A percentile compares a stretch with the other conserved stretches of the same genome.
Conservation (phyloP, 441 rosid species). For the Adansonia rubrostipa region DNA sequence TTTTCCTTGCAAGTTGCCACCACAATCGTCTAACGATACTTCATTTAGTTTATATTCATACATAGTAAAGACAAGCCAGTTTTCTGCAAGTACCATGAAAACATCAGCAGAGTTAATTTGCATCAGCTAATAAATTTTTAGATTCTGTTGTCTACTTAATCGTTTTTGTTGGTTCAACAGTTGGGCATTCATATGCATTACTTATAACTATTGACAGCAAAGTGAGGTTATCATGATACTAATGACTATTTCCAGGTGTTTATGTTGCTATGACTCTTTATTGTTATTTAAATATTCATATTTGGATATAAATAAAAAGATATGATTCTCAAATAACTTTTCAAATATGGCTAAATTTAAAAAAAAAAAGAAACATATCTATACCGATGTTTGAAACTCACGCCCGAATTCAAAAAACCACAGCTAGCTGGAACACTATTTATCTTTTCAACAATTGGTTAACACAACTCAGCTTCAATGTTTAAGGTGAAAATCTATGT, state of each 20-base stretch:
- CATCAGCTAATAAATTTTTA: background rate
- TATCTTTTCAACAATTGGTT: background rate
- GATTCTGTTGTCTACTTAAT: background rate
- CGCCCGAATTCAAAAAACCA: too few species aligned
- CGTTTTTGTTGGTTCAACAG: background rate
- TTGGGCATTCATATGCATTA: background rate
- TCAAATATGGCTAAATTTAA: too few species aligned
- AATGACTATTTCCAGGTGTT: background rate
- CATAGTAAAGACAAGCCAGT: background rate
- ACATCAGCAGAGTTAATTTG: background rate
- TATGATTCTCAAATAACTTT: too few species aligned
- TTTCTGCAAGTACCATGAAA: background rate
- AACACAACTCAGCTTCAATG: background rate
- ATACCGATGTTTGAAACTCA: too few species aligned
- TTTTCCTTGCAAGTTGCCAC: background rate
- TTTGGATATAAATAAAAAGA: too few species aligned
- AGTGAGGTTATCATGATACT: background rate
- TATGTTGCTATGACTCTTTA: too few species aligned
- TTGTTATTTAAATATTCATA: too few species aligned
- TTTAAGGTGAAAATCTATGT: background rate
- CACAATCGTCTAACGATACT: background rate
- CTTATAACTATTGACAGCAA: background rate
- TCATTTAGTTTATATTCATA: background rate
- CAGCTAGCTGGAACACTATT: background rate
- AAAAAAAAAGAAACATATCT: too few species aligned